Base-by-base conservation (phyloP, 495 filamentous ascomycete species). In the Xylaria sp. region DNA sequence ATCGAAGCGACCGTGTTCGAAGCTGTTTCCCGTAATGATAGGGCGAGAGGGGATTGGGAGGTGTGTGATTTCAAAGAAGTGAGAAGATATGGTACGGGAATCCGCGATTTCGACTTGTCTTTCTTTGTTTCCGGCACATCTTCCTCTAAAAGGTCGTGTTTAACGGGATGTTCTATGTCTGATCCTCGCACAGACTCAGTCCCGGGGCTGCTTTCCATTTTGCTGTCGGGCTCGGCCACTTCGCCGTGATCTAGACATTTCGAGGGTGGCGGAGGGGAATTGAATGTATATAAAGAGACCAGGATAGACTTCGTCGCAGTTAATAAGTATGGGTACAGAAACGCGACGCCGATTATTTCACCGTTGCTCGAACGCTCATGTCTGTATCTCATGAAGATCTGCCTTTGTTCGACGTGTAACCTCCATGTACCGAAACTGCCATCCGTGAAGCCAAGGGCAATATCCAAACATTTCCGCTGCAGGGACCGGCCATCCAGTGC, bases 61-160 rank as follows among this genome's bases (percentile, higher is more conserved):
- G 91, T 95, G 74, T 93, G 89, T 12, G 95, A 97, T 77, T 88
- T 89, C 33, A 98, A 84, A 4, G 94, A 97, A 19, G 91, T 90
- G 44, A 99, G 84, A 29, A 97, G 82, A 67, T 84, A 91, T 26
- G 87, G 81, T 65, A 80, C 58, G 12, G 62, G 61, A 4, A 78
- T 71, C 2, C n/a, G 24, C 68, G 40, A 67, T 40, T 14, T 63
- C n/a, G 21, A 24, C 61, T 26, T 17, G 7, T 33, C 71, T 69
- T 62, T 29, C 40, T 14, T 14, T 61, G 26, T 33, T 53, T 19
- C 55, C n/a, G 33, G 2, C 9, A 11, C 26, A 17, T 46, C 37
- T 67, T 66, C 40, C 69, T 58, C 41, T 5, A 48, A 1, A 8
- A 1, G 19, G 24, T 31, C 26, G 5, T 33, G 35, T 67, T 67